A percentile compares a stretch with the other conserved stretches of the same genome.
Evolutionary conservation across 257 asterid species (phyloP).

Genomic region (Solanum peruvianum): DNA sequence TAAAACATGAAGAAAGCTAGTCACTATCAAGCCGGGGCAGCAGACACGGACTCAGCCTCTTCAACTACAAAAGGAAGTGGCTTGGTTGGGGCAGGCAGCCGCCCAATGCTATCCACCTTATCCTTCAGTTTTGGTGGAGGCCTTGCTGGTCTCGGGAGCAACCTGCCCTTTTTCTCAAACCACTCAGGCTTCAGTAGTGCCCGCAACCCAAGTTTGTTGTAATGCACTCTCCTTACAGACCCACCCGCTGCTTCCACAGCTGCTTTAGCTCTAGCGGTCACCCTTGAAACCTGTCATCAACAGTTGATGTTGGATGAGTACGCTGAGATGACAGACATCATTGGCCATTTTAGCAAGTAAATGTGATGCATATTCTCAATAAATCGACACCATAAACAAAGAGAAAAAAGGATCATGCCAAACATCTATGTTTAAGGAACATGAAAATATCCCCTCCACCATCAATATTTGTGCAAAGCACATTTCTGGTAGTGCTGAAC

Average conservation of each 20-base stretch:
- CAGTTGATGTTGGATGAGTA: not conserved
- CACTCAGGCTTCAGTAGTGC: slow-evolving; percentile 91
- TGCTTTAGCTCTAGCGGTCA: slow-evolving; percentile 83
- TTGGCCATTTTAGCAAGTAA: not conserved
- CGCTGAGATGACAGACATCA: not conserved
- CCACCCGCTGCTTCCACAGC: slow-evolving; percentile 95
- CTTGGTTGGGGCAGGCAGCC: slow-evolving; percentile 87
- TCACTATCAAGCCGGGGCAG: slow-evolving; percentile 15
- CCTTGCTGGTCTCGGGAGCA: slow-evolving; percentile 82
- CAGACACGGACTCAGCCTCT: slow-evolving; percentile 35
- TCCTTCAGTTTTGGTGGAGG: slow-evolving; percentile 85
- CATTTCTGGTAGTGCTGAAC: not conserved
- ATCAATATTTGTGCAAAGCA: not conserved
- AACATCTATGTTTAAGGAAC: not conserved
- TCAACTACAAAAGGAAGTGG: slow-evolving; percentile 56
- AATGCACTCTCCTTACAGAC: slow-evolving; percentile 77
- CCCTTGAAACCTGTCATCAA: slow-evolving; percentile 70
- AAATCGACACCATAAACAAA: not conserved
- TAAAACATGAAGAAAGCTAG: not conserved
- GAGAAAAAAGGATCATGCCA: not conserved
- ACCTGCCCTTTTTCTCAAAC: slow-evolving; percentile 91
- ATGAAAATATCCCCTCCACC: not conserved
- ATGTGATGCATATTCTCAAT: not conserved
- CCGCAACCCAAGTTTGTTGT: slow-evolving; percentile 74
- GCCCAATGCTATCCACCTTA: slow-evolving; percentile 85